A percentile compares a stretch with the other conserved stretches of the same genome.
Conservation (phyloP, 306 rosid genomes). For the Biancaea sappan region DNA sequence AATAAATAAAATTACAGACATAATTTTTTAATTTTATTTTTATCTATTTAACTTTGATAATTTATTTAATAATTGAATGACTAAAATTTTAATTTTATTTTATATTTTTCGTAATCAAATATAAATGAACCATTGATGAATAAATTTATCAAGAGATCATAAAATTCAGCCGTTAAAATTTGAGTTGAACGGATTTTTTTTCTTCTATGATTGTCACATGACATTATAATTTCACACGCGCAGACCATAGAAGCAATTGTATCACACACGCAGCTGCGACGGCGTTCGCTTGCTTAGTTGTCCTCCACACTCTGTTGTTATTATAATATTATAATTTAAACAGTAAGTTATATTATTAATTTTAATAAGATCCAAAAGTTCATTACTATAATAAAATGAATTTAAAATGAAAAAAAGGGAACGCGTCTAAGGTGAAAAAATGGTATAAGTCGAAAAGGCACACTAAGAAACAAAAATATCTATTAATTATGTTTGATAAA, state of each 20-base stretch:
- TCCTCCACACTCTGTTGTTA: neutral
- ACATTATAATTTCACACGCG: too few relatives aligned
- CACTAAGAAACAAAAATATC: conserved; percentile 43
- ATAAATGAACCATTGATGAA: neutral
- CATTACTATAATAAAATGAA: too few relatives aligned
- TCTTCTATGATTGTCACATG: neutral
- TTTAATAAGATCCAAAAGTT: too few relatives aligned
- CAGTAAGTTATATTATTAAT: too few relatives aligned
- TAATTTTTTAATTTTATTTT: too few relatives aligned
- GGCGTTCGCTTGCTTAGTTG: neutral
- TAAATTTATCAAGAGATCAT: neutral
- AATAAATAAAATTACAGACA: too few relatives aligned
- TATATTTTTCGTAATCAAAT: too few relatives aligned
- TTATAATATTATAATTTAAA: neutral
- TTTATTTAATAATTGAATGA: too few relatives aligned
- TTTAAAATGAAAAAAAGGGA: too few relatives aligned
- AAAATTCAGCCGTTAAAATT: neutral
- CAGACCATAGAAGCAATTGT: neutral
- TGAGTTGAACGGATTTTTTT: neutral
- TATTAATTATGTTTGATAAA: conserved; percentile 21
- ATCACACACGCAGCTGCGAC: neutral
- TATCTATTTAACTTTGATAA: too few relatives aligned
- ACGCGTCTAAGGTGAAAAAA: conserved; percentile 2
- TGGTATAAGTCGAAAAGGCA: conserved; percentile 35
- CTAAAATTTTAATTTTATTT: too few relatives aligned